Base-by-base conservation (phyloP, 2,329 filamentous ascomycete genomes). In the Ophiocordyceps sinensis region DNA sequence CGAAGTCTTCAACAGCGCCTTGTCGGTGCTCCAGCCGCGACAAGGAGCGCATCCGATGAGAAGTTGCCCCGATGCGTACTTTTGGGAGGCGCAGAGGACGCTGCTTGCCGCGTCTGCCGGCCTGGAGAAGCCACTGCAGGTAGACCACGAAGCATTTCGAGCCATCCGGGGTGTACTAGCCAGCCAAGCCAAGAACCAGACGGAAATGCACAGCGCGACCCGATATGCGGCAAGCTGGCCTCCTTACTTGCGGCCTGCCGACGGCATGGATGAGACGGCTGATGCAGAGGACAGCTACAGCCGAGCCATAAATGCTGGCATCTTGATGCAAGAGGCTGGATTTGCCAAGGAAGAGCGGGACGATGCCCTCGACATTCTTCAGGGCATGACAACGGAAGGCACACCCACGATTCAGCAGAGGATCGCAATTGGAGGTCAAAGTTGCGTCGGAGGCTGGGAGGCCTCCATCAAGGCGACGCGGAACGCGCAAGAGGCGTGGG, bases 401-500 rank as follows among this genome's bases (percentile, higher is more conserved):
- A 65, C 68, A 4, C 75, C 77, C 3, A 75, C 75, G 0, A 71
- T 80, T 37, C 75, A 77, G 49, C 49, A 71, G 57, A 51, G 55
- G 32, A 48, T 46, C 14, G 40, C 49, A 1, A 26, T 57, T 17
- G 42, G 41, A 3, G 41, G 43, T 8, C 39, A 42, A 13, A 51
- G 49, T 26, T 38, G 42, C 3, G 38, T 55, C n/a, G 47, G 48
- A 15, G 28, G 51, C 0, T 81, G 77, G 76, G 71, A 71, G 30
- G 69, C 71, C 43, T 68, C 65, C 26, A 66, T 81, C 34, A 65
- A 63, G 45, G 68, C 76, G 0, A 80, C 77, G 5, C 66, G 77
- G 21, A 77, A 79, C 49, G 61, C 69, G 1, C 65, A 71, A 43
- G 77, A 81, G 51, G 77, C 77, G 4, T 81, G 77, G 77, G 63